A percentile compares a stretch with the other conserved stretches of the same genome.
Evolutionary conservation across 805 yeast species (phyloP).

Genomic region (Zygosaccharomyces siamensis): DNA sequence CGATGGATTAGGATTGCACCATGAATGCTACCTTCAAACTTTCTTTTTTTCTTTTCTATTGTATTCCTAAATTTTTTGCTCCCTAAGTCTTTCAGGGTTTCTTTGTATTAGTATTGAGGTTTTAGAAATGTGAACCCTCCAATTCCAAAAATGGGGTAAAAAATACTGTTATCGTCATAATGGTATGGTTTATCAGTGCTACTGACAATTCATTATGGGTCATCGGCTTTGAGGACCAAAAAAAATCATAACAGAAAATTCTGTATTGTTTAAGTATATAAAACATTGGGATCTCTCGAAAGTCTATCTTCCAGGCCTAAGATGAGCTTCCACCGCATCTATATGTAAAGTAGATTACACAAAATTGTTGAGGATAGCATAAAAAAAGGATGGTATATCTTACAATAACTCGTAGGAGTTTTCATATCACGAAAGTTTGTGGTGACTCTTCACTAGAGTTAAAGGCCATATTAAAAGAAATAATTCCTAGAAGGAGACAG

Average conservation of each 20-base stretch:
- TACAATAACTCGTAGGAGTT: slow-evolving; percentile 3
- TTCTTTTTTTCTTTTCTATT: not conserved
- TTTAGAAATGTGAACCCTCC: not conserved
- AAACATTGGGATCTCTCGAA: not conserved
- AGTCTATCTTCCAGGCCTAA: not conserved
- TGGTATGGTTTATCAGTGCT: not conserved
- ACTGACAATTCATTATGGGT: not conserved
- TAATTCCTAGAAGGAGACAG: slow-evolving; percentile 43
- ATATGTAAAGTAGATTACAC: slow-evolving; percentile 6
- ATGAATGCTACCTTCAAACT: not conserved
- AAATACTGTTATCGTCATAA: not conserved
- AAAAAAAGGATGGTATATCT: not conserved
- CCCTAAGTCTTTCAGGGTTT: not conserved
- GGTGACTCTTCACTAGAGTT: slow-evolving; percentile 15
- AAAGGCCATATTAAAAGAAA: slow-evolving; percentile 24
- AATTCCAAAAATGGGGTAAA: not conserved
- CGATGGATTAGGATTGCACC: not conserved
- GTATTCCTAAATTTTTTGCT: not conserved
- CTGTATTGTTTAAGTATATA: not conserved
- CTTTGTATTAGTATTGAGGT: not conserved
- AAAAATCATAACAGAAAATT: not conserved
- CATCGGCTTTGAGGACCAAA: not conserved
- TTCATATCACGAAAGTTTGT: slow-evolving; percentile 7
- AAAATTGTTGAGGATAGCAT: slow-evolving; percentile 18
- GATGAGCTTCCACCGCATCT: not conserved